Percentiles rank a stretch among this genome's conserved stretches.
Evolutionary conservation across 2,329 filamentous ascomycete genomes (phyloP).

Genomic region (Elsinoe arachidis): DNA sequence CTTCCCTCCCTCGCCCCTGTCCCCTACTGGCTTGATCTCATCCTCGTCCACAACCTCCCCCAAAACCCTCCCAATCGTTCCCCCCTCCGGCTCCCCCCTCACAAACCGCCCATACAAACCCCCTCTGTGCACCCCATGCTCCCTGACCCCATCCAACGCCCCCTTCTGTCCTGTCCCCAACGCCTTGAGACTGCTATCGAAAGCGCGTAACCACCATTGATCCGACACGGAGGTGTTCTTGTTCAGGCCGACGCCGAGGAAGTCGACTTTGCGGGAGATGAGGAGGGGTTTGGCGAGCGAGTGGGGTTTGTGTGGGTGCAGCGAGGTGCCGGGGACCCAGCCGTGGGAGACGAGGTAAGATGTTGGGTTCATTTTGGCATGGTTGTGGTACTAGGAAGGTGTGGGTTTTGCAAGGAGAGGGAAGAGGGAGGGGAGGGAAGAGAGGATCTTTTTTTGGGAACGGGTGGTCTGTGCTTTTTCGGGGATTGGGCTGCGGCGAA

Average conservation of each 20-base stretch:
- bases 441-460: neutral
- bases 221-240: conserved; percentile 56
- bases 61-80: conserved; percentile 47
- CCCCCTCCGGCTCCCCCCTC: conserved; percentile 65
- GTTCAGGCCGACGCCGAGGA: conserved; percentile 71
- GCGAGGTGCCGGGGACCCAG: conserved; percentile 84
- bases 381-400: neutral
- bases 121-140: conserved; percentile 41
- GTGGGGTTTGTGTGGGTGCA: conserved; percentile 64
- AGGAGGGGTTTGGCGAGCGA: conserved; percentile 79
- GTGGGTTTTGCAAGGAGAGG: neutral
- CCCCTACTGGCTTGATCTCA: neutral
- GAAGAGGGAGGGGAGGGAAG: neutral
- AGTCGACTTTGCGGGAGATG: conserved; percentile 72
- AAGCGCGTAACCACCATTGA: conserved; percentile 96
- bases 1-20: conserved; percentile 15
- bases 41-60: conserved; percentile 10
- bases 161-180: conserved; percentile 55
- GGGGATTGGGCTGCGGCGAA: too few relatives aligned
- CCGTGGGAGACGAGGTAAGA: conserved; percentile 77
- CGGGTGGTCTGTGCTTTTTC: conserved; percentile 9
- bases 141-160: conserved; percentile 38
- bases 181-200: conserved; percentile 79
- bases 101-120: conserved; percentile 79
- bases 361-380: conserved; percentile 63